Evolutionary conservation across 805 yeast genomes (phyloP).

Genomic region (Lipomyces yamadae): DNA sequence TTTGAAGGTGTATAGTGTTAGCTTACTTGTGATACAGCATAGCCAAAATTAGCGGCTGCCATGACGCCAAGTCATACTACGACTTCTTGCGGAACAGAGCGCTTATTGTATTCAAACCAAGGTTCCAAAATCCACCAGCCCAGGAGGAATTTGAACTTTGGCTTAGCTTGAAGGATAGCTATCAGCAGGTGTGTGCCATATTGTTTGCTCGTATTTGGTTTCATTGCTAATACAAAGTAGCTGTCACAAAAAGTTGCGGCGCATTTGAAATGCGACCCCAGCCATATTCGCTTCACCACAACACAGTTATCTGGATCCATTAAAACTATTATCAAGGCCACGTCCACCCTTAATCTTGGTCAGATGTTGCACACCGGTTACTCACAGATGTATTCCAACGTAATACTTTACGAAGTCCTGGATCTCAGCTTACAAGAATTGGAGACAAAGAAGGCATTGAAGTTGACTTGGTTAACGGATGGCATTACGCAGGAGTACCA

Average conservation of each 20-base stretch:
- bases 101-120: conserved; percentile 40
- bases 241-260: conserved; percentile 66
- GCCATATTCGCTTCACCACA: conserved; percentile 67
- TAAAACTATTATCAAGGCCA: conserved; percentile 46
- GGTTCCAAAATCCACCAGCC: conserved; percentile 35
- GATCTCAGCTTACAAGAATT: conserved; percentile 74
- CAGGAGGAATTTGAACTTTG: conserved; percentile 55
- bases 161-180: conserved; percentile 66
- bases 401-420: conserved; percentile 74
- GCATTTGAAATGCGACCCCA: conserved; percentile 59
- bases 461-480: conserved; percentile 72
- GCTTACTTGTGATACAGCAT: conserved; percentile 2
- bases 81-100: conserved; percentile 45
- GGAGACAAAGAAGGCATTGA: conserved; percentile 72
- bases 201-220: background rate
- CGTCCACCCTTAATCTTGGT: conserved; percentile 48
- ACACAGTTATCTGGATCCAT: conserved; percentile 59
- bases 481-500: conserved; percentile 72
- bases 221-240: background rate
- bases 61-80: conserved; percentile 40
- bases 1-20: background rate
- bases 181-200: conserved; percentile 48
- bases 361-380: conserved; percentile 36
- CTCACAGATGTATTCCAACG: conserved; percentile 15
- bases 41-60: conserved; percentile 15